Conservation (phyloP, 2,329 filamentous ascomycete species). For the Phialophora verrucosa region DNA sequence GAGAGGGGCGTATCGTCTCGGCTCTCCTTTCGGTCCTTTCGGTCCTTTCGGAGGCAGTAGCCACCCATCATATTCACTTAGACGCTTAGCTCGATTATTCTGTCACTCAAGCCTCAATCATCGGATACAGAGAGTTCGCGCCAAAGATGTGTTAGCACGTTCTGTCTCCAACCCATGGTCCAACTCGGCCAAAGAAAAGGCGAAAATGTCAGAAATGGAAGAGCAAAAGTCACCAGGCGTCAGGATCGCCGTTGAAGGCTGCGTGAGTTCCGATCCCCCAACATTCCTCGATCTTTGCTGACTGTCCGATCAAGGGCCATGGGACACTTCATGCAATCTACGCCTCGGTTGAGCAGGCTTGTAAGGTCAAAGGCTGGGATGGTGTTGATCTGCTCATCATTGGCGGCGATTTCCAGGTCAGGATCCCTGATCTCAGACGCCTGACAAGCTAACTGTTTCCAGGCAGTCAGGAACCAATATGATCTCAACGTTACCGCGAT, state of each 20-base stretch:
- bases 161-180: slow-evolving; percentile 3
- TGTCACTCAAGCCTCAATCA: neutral
- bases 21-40: neutral
- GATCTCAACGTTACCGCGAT: slow-evolving; percentile 91
- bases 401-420: slow-evolving; percentile 90
- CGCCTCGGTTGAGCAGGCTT: slow-evolving; percentile 72
- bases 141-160: slow-evolving; percentile 4
- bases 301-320: slow-evolving; percentile 69
- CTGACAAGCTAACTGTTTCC: slow-evolving; percentile 24
- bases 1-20: neutral
- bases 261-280: slow-evolving; percentile 61
- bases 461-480: slow-evolving; percentile 85
- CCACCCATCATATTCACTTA: neutral
- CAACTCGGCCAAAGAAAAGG: neutral
- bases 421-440: slow-evolving; percentile 27
- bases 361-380: slow-evolving; percentile 74
- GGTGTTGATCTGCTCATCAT: slow-evolving; percentile 90
- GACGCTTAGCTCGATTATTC: neutral
- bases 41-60: neutral
- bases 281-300: slow-evolving; percentile 16
- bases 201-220: slow-evolving; percentile 5
- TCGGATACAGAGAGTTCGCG: neutral
- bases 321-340: slow-evolving; percentile 93
- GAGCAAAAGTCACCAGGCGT: slow-evolving; percentile 46
- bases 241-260: slow-evolving; percentile 84